Percentiles rank a stretch among this genome's conserved stretches.
Evolutionary conservation across 345 rosid species (phyloP).

Genomic region (Psidium guajava): DNA sequence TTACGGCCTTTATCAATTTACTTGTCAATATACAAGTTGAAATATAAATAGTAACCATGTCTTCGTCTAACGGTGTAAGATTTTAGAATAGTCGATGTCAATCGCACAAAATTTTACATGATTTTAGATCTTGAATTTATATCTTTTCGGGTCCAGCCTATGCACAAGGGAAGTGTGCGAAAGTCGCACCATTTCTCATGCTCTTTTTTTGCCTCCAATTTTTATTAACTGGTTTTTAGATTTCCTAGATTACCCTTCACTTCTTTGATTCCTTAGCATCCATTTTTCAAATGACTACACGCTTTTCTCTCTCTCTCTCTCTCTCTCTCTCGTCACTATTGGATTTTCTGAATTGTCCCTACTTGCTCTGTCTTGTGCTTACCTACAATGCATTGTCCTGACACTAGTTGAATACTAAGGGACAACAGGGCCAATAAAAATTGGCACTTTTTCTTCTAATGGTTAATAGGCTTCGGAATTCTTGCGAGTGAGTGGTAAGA

Average conservation of each 20-base stretch:
- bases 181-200: neutral
- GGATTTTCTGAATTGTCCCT: neutral
- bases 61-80: too few species aligned
- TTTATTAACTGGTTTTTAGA: neutral
- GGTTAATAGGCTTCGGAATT: neutral
- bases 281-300: neutral
- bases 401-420: neutral
- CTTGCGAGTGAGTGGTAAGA: neutral
- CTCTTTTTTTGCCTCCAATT: too few species aligned
- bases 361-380: too few species aligned
- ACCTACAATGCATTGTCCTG: neutral
- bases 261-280: neutral
- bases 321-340: neutral
- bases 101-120: too few species aligned
- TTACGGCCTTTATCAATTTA: too few species aligned
- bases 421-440: neutral
- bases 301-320: neutral
- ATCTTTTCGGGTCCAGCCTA: too few species aligned
- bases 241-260: neutral
- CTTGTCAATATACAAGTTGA: too few species aligned
- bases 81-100: too few species aligned
- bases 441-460: neutral
- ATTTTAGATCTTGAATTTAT: too few species aligned
- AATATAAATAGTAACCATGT: too few species aligned
- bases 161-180: too few species aligned